Evolutionary conservation across 768 basidiomycete species (phyloP), one percentile per base, ranked within the genome.

Genomic region (Leucosporidium scottii): DNA sequence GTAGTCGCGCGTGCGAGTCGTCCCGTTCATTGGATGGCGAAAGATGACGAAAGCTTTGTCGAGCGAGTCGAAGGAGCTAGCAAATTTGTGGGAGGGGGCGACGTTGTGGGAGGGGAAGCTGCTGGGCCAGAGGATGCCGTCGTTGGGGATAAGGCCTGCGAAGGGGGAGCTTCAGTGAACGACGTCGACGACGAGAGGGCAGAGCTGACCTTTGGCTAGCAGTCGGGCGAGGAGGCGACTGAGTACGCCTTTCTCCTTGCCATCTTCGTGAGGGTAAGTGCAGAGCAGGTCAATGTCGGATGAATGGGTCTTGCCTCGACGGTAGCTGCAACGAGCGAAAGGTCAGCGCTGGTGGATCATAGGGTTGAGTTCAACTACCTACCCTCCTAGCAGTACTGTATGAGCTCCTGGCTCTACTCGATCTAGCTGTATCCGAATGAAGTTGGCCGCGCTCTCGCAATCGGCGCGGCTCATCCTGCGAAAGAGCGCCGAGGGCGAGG

Each of bases 31-130:
- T 4, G 59, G 63, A n/a, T 57, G 64, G 21, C 36, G 36, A 34
- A 64, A 60, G 59, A 64, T 23, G 62, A 68, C 25, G 30, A 68
- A 50, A 20, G 61, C 67, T 17, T 54, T 58, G 66, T 67, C 66
- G 48, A 67, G 66, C 20, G 60, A 47, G 34, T 67, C 66, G 34
- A 62, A 1, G 5, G 3, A 18, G 1, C n/a, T 3, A 1, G 61
- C 56, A 6, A 47, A 49, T 10, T 27, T 17, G 48, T 53, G 61
- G 0, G 47, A 34, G 17, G 23, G 18, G 4, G 48, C 51, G 3
- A 34, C 51, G 48, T 61, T 60, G 25, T 21, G 1, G 15, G 66
- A 18, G n/a, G 55, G 61, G 6, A 48, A 31, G 7, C 18, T 5
- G 6, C 47, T 36, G 21, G 5, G 1, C 34, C 3, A 20, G 9